These are phyloP conservation scores for Penicillium argentinense DNA, from an alignment of 495 filamentous ascomycete species.

Conservation along the genomic window DNA sequence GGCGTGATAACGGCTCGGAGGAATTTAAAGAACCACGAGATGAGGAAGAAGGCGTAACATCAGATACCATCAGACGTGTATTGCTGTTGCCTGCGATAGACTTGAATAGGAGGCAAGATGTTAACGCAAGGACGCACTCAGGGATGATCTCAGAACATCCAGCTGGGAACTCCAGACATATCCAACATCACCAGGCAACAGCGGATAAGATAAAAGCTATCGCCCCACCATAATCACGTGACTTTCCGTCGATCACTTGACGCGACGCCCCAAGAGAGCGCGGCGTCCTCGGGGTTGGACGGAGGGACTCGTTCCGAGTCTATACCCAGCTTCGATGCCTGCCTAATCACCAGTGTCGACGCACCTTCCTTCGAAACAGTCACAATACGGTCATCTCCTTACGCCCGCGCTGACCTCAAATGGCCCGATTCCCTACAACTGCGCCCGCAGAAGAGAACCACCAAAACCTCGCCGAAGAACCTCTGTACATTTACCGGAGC, in stretches of 20 bases:
- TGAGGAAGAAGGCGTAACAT: neutral
- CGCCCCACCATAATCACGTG: constrained; percentile 2
- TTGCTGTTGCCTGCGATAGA: constrained; percentile 15
- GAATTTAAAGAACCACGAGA: constrained; percentile 1
- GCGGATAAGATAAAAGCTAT: constrained; percentile 23
- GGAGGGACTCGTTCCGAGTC: neutral
- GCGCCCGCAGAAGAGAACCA: no score
- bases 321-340: neutral
- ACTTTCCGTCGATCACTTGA: constrained; percentile 3
- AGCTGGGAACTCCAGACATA: neutral
- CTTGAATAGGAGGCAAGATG: neutral
- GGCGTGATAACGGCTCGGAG: neutral
- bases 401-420: neutral
- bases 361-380: neutral
- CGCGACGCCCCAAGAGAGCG: neutral
- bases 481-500: no score
- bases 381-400: neutral
- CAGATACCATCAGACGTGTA: constrained; percentile 8
- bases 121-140: constrained; percentile 3
- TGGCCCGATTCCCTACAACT: neutral
- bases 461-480: no score
- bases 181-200: constrained; percentile 18
- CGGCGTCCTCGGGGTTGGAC: neutral
- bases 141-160: constrained; percentile 1
- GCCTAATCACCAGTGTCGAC: neutral